Base-by-base conservation (phyloP, 306 rosid genomes). In the Styphnolobium japonicum region DNA sequence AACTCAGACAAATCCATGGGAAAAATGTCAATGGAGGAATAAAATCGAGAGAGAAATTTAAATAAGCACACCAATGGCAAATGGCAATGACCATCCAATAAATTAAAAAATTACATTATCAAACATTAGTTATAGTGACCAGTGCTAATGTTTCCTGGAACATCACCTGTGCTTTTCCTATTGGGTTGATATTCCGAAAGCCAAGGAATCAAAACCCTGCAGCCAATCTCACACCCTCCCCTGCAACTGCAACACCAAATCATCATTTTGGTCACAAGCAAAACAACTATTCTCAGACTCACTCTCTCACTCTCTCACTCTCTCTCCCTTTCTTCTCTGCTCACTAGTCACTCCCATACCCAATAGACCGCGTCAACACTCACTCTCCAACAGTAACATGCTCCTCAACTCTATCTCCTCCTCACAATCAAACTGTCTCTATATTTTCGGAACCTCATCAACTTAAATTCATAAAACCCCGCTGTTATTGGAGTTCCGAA, bases 161-260 rank as follows among this genome's bases (percentile, higher is more conserved):
- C 80, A 48, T 56, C 82, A 18, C 16, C 43, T 23, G 14, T 53
- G 3, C 84, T 68, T 82, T 71, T 79, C 19, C 68, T 10, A 39
- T 67, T 72, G 49, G 45, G 22, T 57, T 48, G 36, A 67, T 49
- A 76, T 78, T 68, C 79, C 67, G 52, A 88, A 85, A 80, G 85
- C 84, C 56, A 75, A 79, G 80, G 88, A 76, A 86, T 81, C 83
- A 60, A 77, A 88, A 68, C 73, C 58, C 70, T 45, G 65, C 40
- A 49, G 57, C 2, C 37, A 55, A 48, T 7, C 45, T 42, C 67
- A 18, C 74, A n/a, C 34, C 16, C 10, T 9, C 21, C 14, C 19
- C 66, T 75, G 63, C 73, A 63, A 23, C 61, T 25, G 6, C 79
- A 64, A 55, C 71, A 75, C 58, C 53, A 61, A 72, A 53, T 67